These are phyloP conservation scores for Pharus latifolius DNA, from an alignment of 176 grass and related monocot species.

Conservation along the genomic window DNA sequence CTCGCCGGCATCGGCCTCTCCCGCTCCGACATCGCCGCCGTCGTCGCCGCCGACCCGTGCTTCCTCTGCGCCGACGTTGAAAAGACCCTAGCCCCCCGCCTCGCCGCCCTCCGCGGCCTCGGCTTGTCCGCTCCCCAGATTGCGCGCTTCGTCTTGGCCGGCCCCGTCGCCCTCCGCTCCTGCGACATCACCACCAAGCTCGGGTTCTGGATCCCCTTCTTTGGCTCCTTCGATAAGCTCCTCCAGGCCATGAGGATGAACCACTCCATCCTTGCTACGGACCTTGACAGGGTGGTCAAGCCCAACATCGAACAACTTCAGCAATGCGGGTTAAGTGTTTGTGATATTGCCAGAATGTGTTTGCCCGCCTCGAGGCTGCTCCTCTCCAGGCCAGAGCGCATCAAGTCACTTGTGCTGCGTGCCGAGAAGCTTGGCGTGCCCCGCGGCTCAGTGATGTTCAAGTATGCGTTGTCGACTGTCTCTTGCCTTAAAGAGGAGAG, in stretches of 20 bases:
- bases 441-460: background rate
- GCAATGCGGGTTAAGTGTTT: background rate
- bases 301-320: slow-evolving; percentile 13
- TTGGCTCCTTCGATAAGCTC: slow-evolving; percentile 27
- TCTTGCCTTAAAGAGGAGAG: background rate
- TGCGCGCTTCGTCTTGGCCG: slow-evolving; percentile 30
- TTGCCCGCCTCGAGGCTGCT: background rate
- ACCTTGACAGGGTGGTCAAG: background rate
- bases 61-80: slow-evolving; percentile 46
- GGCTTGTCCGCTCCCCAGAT: slow-evolving; percentile 47
- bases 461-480: background rate
- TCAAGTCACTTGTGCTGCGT: background rate
- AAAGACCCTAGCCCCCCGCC: slow-evolving; percentile 35
- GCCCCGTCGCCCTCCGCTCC: slow-evolving; percentile 39
- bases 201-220: slow-evolving; percentile 23
- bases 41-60: slow-evolving; percentile 28
- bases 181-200: slow-evolving; percentile 40
- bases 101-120: slow-evolving; percentile 16
- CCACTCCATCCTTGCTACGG: background rate
- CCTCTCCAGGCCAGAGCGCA: background rate
- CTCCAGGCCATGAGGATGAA: background rate
- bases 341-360: background rate
- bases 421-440: slow-evolving; percentile 22
- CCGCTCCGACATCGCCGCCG: slow-evolving; percentile 18
- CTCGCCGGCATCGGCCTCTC: slow-evolving; percentile 35